Conservation (phyloP, 2,329 filamentous ascomycete genomes). For the Albifimbria verrucaria region DNA sequence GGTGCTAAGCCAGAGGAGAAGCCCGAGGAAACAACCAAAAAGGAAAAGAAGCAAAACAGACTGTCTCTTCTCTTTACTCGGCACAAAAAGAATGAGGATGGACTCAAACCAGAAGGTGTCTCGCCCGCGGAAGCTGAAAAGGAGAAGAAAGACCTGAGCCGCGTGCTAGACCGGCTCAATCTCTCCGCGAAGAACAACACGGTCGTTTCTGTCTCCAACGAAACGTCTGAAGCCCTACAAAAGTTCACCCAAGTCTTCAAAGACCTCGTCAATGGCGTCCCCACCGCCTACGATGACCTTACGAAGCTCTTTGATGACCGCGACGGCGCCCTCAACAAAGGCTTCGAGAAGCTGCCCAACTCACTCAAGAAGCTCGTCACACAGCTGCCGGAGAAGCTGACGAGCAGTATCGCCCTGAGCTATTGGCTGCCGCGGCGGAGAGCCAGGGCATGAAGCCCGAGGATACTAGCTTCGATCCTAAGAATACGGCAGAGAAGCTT, state of each 20-base stretch:
- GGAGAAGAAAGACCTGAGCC: slow-evolving; percentile 69
- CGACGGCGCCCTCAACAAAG: slow-evolving; percentile 56
- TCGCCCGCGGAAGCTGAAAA: slow-evolving; percentile 38
- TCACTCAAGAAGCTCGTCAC: slow-evolving; percentile 85
- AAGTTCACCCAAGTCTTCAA: slow-evolving; percentile 89
- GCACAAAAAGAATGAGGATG: slow-evolving; percentile 37
- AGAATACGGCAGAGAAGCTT: slow-evolving; percentile 62
- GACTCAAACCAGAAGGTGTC: slow-evolving; percentile 30
- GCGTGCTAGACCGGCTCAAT: slow-evolving; percentile 80
- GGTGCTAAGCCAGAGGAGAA: slow-evolving; percentile 20
- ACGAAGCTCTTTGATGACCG: slow-evolving; percentile 57
- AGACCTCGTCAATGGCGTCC: slow-evolving; percentile 87
- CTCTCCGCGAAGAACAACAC: slow-evolving; percentile 81
- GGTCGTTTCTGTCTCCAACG: slow-evolving; percentile 69
- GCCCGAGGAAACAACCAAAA: slow-evolving; percentile 11
- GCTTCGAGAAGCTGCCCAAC: slow-evolving; percentile 66
- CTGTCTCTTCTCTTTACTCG: slow-evolving; percentile 33
- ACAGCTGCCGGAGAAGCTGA: slow-evolving; percentile 78
- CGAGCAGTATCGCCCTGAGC: slow-evolving; percentile 73
- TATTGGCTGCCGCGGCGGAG: slow-evolving; percentile 75
- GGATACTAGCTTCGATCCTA: slow-evolving; percentile 53
- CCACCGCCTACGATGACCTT: slow-evolving; percentile 91
- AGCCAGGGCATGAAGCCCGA: slow-evolving; percentile 62
- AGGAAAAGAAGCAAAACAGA: slow-evolving; percentile 30
- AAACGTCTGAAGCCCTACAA: slow-evolving; percentile 76